A percentile compares a stretch with the other conserved stretches of the same genome.
These are phyloP conservation scores for Blastobotrys serpentis DNA, from an alignment of 1,139 yeast genomes.

Conservation along the genomic window DNA sequence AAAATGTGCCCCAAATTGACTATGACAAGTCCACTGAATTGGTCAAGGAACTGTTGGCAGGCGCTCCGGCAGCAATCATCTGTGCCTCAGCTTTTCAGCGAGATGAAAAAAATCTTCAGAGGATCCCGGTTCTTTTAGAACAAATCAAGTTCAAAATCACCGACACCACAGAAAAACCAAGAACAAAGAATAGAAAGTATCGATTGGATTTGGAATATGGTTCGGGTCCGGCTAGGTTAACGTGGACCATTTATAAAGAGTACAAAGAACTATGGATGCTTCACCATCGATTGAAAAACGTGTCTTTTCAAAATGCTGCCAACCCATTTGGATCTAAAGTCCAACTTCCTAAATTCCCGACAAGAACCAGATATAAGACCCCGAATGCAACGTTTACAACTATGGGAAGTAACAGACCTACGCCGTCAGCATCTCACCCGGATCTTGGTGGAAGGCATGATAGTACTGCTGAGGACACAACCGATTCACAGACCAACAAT, in stretches of 20 bases:
- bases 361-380: slow-evolving; percentile 18
- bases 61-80: slow-evolving; percentile 76
- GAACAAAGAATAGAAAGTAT: slow-evolving; percentile 54
- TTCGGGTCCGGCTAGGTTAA: slow-evolving; percentile 71
- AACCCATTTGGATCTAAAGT: slow-evolving; percentile 18
- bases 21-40: slow-evolving; percentile 59
- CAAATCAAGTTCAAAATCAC: slow-evolving; percentile 66
- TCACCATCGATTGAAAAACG: slow-evolving; percentile 65
- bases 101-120: slow-evolving; percentile 73
- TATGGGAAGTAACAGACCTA: not conserved
- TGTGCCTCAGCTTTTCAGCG: slow-evolving; percentile 71
- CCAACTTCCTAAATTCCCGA: slow-evolving; percentile 36
- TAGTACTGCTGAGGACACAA: not conserved
- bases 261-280: slow-evolving; percentile 67
- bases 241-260: slow-evolving; percentile 77
- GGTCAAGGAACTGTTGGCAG: slow-evolving; percentile 62
- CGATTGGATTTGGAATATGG: slow-evolving; percentile 83
- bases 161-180: slow-evolving; percentile 46
- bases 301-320: slow-evolving; percentile 41
- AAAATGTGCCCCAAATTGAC: slow-evolving; percentile 29
- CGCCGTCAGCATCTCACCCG: slow-evolving; percentile 9
- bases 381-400: not conserved
- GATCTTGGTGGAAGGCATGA: slow-evolving; percentile 8
- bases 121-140: slow-evolving; percentile 79
- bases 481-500: not conserved